Evolutionary conservation across 352 stramenopile genomes (phyloP).

Genomic region (Pythium chondricola): DNA sequence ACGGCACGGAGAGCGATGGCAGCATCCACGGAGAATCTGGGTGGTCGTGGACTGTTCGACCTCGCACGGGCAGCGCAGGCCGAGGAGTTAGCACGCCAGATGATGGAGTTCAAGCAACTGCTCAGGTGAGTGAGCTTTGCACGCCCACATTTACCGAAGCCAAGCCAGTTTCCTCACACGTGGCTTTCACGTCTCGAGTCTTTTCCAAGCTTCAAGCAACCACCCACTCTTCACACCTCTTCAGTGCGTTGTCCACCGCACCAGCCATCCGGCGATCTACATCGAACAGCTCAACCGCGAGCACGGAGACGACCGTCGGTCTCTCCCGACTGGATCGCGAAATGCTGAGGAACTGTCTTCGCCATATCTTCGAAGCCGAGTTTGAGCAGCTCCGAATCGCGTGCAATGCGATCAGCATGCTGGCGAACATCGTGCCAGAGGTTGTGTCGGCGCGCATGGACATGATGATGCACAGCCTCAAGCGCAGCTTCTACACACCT

Average conservation of each 20-base stretch:
- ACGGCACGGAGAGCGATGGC: background rate
- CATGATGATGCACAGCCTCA: conserved; percentile 20
- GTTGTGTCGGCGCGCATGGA: conserved; percentile 35
- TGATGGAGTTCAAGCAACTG: background rate
- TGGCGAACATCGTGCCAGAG: conserved; percentile 40
- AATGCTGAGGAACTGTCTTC: conserved; percentile 33
- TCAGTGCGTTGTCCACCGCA: conserved; percentile 38
- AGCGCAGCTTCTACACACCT: conserved; percentile 36
- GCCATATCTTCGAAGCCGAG: conserved; percentile 52
- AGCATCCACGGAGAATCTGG: conserved; percentile 9
- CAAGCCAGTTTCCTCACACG: conserved; percentile 22
- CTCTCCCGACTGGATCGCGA: conserved; percentile 19
- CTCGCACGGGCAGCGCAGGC: conserved; percentile 4
- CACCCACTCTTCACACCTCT: conserved; percentile 45
- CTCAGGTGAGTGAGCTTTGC: conserved; percentile 6
- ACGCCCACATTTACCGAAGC: conserved; percentile 1
- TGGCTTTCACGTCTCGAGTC: conserved; percentile 66
- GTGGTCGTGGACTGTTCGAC: conserved; percentile 14
- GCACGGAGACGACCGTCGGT: background rate
- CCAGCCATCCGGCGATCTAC: too few relatives aligned
- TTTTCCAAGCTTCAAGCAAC: conserved; percentile 62
- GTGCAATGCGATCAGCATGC: conserved; percentile 46
- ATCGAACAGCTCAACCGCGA: too few relatives aligned
- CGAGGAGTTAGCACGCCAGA: background rate
- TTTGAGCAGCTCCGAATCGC: conserved; percentile 50